phyloP scores from a whole-genome alignment of 2,329 filamentous ascomycete species.

The Colletotrichum phormii region DNA sequence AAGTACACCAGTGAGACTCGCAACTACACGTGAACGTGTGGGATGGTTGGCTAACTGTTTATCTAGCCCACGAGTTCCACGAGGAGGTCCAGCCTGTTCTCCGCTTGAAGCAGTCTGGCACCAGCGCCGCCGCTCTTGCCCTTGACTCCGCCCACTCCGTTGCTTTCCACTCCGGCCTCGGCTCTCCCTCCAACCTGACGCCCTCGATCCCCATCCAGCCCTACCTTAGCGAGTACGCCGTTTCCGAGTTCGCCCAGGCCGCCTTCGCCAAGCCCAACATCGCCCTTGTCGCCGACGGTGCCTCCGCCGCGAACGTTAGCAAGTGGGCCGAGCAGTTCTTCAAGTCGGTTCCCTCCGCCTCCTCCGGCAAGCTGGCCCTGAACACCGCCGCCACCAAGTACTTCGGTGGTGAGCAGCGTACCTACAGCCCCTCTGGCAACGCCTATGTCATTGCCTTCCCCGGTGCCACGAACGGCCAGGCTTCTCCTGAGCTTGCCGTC shows the following conservation, averaged over 20 bases:
- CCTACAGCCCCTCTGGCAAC: conserved; percentile 81
- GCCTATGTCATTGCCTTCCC: conserved; percentile 92
- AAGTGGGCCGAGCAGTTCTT: conserved; percentile 98
- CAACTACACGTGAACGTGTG: background rate
- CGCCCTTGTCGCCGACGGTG: conserved; percentile 90
- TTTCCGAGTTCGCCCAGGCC: conserved; percentile 80
- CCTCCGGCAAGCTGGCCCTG: conserved; percentile 64
- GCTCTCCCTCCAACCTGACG: conserved; percentile 79
- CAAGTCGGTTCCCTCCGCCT: conserved; percentile 71
- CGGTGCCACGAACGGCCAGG: conserved; percentile 82
- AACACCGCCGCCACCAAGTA: conserved; percentile 81
- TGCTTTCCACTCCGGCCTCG: conserved; percentile 94
- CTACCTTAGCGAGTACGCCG: conserved; percentile 81
- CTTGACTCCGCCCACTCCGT: conserved; percentile 86
- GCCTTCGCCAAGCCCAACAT: conserved; percentile 93
- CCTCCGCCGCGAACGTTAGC: conserved; percentile 77
- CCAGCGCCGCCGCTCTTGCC: conserved; percentile 76
- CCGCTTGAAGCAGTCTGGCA: conserved; percentile 77
- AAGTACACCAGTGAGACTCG: conserved; percentile 79
- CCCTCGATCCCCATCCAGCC: conserved; percentile 78
- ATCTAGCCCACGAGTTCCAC: conserved; percentile 84
- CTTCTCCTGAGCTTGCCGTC: conserved; percentile 91
- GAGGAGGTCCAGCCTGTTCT: conserved; percentile 87
- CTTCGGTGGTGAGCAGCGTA: conserved; percentile 94
- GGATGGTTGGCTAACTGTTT: conserved; percentile 29